A percentile compares a stretch with the other conserved stretches of the same genome.
Conservation (phyloP, 139 green algal genomes). For the Tetraselmis striata region DNA sequence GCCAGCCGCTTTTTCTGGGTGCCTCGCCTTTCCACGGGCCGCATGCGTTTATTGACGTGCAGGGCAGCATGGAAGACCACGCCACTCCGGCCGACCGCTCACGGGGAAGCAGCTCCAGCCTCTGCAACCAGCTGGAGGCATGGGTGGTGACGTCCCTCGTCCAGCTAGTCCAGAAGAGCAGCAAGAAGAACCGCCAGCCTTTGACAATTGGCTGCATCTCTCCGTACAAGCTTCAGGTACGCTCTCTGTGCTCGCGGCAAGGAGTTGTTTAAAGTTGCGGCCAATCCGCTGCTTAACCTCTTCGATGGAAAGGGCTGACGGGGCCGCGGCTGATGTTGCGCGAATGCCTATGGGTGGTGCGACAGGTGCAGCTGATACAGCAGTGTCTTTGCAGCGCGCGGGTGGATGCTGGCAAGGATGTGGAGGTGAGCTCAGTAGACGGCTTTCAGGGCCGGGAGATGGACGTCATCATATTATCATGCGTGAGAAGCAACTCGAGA, state of each 20-base stretch:
- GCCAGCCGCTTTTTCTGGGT: neutral
- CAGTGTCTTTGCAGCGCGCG: neutral
- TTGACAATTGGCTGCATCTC: neutral
- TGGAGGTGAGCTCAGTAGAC: conserved; percentile 11
- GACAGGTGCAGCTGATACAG: neutral
- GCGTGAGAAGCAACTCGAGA: conserved; percentile 9
- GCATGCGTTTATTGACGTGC: neutral
- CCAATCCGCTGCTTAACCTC: too few species aligned
- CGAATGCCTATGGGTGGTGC: too few species aligned
- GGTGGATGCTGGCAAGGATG: neutral
- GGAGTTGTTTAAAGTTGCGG: too few species aligned
- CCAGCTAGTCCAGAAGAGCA: neutral
- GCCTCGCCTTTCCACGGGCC: neutral
- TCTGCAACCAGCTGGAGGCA: neutral
- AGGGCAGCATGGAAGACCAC: neutral
- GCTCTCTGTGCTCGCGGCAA: too few species aligned
- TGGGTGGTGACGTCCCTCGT: neutral
- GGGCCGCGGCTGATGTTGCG: too few species aligned
- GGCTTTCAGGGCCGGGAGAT: conserved; percentile 14
- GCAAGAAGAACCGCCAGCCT: neutral
- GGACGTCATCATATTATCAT: conserved; percentile 14
- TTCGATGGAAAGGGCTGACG: too few species aligned
- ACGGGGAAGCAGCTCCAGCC: too few species aligned
- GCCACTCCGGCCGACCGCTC: too few species aligned
- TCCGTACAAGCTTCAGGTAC: neutral